Conservation (phyloP, 1,139 yeast species). For the Kodamaea arcana region DNA sequence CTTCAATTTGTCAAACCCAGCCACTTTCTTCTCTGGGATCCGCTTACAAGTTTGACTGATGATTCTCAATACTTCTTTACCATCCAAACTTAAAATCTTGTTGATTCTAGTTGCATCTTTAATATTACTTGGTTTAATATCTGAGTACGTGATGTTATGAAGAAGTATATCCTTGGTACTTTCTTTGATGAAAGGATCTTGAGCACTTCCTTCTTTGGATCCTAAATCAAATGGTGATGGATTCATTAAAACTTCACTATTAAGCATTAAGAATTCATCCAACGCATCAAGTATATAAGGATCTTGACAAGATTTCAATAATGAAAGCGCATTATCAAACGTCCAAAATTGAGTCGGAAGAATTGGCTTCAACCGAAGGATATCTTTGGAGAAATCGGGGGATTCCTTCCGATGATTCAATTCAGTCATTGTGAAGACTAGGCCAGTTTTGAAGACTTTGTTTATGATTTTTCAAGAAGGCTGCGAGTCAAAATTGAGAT, state of each 20-base stretch:
- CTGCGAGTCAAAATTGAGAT: no score
- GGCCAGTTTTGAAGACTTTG: neutral
- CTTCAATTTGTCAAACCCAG: slow-evolving; percentile 22
- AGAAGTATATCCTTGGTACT: slow-evolving; percentile 30
- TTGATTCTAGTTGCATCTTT: slow-evolving; percentile 40
- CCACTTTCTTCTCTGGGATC: slow-evolving; percentile 28
- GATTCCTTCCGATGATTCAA: slow-evolving; percentile 2
- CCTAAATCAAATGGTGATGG: slow-evolving; percentile 31
- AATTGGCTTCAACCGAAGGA: slow-evolving; percentile 26
- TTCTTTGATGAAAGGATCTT: no score
- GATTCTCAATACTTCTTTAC: slow-evolving; percentile 43
- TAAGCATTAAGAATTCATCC: slow-evolving; percentile 41
- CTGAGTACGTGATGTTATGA: slow-evolving; percentile 38
- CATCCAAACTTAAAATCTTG: slow-evolving; percentile 29
- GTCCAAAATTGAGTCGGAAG: slow-evolving; percentile 43
- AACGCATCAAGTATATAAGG: slow-evolving; percentile 37
- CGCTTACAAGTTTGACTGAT: slow-evolving; percentile 37
- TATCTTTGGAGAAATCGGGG: slow-evolving; percentile 8
- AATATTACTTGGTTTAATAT: slow-evolving; percentile 26
- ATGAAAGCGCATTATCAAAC: slow-evolving; percentile 37
- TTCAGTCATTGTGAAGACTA: slow-evolving; percentile 1
- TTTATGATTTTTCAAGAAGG: neutral
- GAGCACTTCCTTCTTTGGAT: neutral
- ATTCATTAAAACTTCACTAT: slow-evolving; percentile 23
- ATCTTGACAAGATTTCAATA: slow-evolving; percentile 30